phyloP scores from a whole-genome alignment of 2,329 filamentous ascomycete genomes.

The Fulvia fulva region DNA sequence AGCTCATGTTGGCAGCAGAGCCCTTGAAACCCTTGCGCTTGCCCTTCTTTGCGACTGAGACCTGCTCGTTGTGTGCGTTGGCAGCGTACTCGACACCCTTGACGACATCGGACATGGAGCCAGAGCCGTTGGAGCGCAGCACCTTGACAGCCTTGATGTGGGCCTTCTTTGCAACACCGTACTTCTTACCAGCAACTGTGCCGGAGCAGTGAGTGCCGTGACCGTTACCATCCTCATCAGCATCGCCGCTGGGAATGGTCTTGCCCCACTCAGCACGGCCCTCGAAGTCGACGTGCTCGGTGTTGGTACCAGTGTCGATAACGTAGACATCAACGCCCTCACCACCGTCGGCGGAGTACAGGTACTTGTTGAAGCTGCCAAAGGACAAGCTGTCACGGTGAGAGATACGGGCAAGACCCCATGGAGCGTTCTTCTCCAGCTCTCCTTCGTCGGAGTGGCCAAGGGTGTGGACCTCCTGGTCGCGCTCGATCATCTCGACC shows the following conservation, averaged over 20 bases:
- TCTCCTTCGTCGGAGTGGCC: slow-evolving; percentile 44
- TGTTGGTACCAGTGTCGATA: slow-evolving; percentile 95
- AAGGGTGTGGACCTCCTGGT: slow-evolving; percentile 86
- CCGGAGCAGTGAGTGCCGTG: slow-evolving; percentile 99
- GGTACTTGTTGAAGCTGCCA: slow-evolving; percentile 95
- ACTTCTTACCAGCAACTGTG: slow-evolving; percentile 96
- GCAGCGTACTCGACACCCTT: slow-evolving; percentile 97
- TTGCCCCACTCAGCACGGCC: slow-evolving; percentile 94
- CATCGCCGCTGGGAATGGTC: slow-evolving; percentile 83
- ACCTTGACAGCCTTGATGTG: slow-evolving; percentile 97
- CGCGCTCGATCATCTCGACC: slow-evolving; percentile 96
- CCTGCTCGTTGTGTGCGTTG: slow-evolving; percentile 69
- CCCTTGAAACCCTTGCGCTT: slow-evolving; percentile 98
- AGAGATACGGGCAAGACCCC: slow-evolving; percentile 97
- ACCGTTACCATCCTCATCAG: slow-evolving; percentile 89
- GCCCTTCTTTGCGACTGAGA: slow-evolving; percentile 74
- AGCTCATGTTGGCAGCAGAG: slow-evolving; percentile 97
- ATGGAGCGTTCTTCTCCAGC: slow-evolving; percentile 89
- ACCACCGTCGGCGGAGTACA: slow-evolving; percentile 82
- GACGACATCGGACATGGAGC: slow-evolving; percentile 97
- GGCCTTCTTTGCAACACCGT: slow-evolving; percentile 99
- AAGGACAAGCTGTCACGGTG: slow-evolving; percentile 86
- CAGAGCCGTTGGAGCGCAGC: slow-evolving; percentile 91
- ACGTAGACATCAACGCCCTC: slow-evolving; percentile 99
- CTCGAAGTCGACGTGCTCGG: slow-evolving; percentile 93